Percentiles rank a stretch among this genome's conserved stretches.
Conservation (phyloP, 1,284 basidiomycete genomes). For the Ustilago nuda region DNA sequence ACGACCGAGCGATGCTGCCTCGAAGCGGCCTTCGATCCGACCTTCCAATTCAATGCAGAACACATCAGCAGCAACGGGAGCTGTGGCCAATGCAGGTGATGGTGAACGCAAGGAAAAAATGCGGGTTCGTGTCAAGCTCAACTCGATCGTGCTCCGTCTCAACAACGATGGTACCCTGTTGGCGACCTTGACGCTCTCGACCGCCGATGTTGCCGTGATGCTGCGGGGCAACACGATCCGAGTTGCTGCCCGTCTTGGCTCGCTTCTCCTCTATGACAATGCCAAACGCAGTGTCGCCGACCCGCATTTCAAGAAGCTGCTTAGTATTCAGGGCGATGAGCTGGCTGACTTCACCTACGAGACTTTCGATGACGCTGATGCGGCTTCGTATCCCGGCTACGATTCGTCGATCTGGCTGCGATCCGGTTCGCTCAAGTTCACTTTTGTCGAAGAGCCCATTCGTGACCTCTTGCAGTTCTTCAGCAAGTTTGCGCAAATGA, state of each 20-base stretch:
- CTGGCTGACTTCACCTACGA: constrained; percentile 95
- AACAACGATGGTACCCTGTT: constrained; percentile 81
- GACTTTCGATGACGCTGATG: constrained; percentile 79
- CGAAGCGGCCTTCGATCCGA: constrained; percentile 31
- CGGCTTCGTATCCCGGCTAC: constrained; percentile 79
- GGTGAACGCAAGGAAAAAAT: constrained; percentile 75
- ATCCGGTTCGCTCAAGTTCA: constrained; percentile 90
- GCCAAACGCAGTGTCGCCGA: constrained; percentile 73
- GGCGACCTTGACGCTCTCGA: constrained; percentile 89
- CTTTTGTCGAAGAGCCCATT: constrained; percentile 88
- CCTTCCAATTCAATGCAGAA: constrained; percentile 35
- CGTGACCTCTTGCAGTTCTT: constrained; percentile 87
- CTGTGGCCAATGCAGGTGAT: constrained; percentile 18
- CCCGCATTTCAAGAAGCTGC: constrained; percentile 81
- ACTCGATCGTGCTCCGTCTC: constrained; percentile 85
- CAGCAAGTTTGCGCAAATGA: constrained; percentile 81
- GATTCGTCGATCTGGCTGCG: constrained; percentile 87
- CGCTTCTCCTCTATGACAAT: constrained; percentile 86
- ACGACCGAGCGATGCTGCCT: constrained; percentile 39
- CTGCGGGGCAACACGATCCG: constrained; percentile 81
- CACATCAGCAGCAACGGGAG: constrained; percentile 3
- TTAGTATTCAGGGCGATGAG: constrained; percentile 95
- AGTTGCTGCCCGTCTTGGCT: constrained; percentile 86
- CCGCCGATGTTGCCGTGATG: constrained; percentile 86
- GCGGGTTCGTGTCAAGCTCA: constrained; percentile 85